A percentile compares a stretch with the other conserved stretches of the same genome.
Evolutionary conservation across 75 land plant genomes (phyloP).

Genomic region (Picea glauca): DNA sequence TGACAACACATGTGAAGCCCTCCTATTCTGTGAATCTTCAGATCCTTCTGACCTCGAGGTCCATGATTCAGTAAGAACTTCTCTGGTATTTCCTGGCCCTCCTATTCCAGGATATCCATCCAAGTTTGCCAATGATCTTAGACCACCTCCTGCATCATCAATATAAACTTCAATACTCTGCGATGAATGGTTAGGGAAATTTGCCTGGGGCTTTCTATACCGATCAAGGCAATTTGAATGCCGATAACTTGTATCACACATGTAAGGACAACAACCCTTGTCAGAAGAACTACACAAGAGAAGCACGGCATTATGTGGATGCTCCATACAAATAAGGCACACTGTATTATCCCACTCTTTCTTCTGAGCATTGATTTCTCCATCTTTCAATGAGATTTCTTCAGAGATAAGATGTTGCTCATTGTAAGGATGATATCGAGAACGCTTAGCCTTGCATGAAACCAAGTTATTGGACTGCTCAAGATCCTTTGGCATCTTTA

Average conservation of each 20-base stretch:
- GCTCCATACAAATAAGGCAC: constrained; percentile 86
- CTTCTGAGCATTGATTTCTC: constrained; percentile 33
- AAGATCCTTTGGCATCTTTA: constrained; percentile 9
- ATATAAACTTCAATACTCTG: constrained; percentile 4
- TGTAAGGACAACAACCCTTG: constrained; percentile 74
- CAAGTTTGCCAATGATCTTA: neutral
- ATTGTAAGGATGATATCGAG: constrained; percentile 7
- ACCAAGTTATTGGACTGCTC: constrained; percentile 5
- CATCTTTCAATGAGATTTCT: constrained; percentile 30
- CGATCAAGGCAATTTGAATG: constrained; percentile 86
- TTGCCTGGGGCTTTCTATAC: constrained; percentile 32
- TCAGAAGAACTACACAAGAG: constrained; percentile 67
- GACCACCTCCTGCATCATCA: neutral
- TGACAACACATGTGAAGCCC: neutral
- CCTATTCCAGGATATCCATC: constrained; percentile 4
- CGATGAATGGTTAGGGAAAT: neutral
- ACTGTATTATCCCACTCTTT: constrained; percentile 72
- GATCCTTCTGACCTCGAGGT: constrained; percentile 3
- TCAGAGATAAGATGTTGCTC: constrained; percentile 2
- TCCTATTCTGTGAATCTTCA: neutral
- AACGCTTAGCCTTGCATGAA: constrained; percentile 1
- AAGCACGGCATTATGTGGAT: constrained; percentile 87
- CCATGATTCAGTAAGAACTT: neutral
- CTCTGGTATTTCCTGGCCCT: constrained; percentile 1
- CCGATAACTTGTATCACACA: constrained; percentile 83